phyloP scores from a whole-genome alignment of 1,139 yeast genomes.

The Pichia sp. region DNA sequence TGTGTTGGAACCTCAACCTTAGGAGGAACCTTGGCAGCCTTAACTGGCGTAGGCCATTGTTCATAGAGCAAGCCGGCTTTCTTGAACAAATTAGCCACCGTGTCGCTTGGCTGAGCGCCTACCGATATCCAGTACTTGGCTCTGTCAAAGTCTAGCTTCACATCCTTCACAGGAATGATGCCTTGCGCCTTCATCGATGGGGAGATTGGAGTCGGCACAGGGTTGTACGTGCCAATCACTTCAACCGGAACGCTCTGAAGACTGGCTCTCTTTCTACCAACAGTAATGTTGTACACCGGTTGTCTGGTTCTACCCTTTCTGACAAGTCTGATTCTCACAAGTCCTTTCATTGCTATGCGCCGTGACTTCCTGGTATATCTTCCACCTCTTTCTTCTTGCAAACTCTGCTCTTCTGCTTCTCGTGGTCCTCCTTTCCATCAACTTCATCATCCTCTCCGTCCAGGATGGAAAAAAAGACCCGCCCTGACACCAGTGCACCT shows the following conservation, averaged over 20 bases:
- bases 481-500: neutral
- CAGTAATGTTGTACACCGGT: slow-evolving; percentile 90
- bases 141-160: slow-evolving; percentile 78
- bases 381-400: neutral
- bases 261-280: slow-evolving; percentile 67
- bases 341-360: slow-evolving; percentile 36
- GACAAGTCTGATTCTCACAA: slow-evolving; percentile 77
- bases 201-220: slow-evolving; percentile 69
- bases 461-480: neutral
- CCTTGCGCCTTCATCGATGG: slow-evolving; percentile 50
- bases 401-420: neutral
- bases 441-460: neutral
- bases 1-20: slow-evolving; percentile 23
- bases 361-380: slow-evolving; percentile 2
- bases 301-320: slow-evolving; percentile 86
- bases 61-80: slow-evolving; percentile 75
- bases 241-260: slow-evolving; percentile 87
- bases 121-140: slow-evolving; percentile 98
- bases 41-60: slow-evolving; percentile 56
- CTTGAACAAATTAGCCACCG: slow-evolving; percentile 72
- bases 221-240: slow-evolving; percentile 91
- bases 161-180: slow-evolving; percentile 68
- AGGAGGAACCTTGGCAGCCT: slow-evolving; percentile 21
- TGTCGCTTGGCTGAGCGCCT: slow-evolving; percentile 93
- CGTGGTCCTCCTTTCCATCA: neutral